Evolutionary conservation across 2,329 filamentous ascomycete genomes (phyloP).

Genomic region (Nemania sp.): DNA sequence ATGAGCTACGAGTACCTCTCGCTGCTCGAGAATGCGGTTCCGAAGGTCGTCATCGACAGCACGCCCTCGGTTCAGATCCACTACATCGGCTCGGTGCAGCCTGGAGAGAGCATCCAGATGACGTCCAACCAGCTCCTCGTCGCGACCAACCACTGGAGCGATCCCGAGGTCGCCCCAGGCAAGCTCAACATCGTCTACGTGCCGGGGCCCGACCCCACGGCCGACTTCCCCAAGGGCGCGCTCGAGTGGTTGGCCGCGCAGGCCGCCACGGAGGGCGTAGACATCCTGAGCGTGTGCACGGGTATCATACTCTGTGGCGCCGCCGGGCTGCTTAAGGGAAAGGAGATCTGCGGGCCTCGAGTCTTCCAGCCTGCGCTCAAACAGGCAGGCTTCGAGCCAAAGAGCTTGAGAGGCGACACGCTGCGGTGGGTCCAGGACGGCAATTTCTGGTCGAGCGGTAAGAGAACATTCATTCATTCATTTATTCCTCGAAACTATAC

Average conservation of each 20-base stretch:
- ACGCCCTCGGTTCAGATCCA: conserved; percentile 50
- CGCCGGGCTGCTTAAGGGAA: conserved; percentile 54
- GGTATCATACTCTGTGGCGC: conserved; percentile 54
- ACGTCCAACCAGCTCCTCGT: conserved; percentile 47
- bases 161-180: conserved; percentile 54
- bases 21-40: conserved; percentile 39
- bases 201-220: conserved; percentile 53
- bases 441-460: conserved; percentile 60
- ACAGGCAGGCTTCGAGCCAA: conserved; percentile 45
- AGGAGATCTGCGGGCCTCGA: conserved; percentile 52
- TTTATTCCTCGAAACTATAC: background rate
- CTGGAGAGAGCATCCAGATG: conserved; percentile 45
- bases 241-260: conserved; percentile 52
- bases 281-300: conserved; percentile 58
- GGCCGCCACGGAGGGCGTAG: conserved; percentile 44
- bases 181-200: conserved; percentile 56
- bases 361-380: conserved; percentile 47
- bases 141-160: conserved; percentile 50
- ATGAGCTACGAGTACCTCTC: conserved; percentile 53
- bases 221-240: conserved; percentile 33
- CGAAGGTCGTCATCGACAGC: conserved; percentile 44
- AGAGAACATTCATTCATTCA: conserved; percentile 29
- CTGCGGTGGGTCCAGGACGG: conserved; percentile 57
- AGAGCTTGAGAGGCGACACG: conserved; percentile 50
- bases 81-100: conserved; percentile 51